Percentiles rank a stretch among this genome's conserved stretches.
These are phyloP conservation scores for Fusarium austroafricanum DNA, from an alignment of 2,329 filamentous ascomycete species.

Conservation along the genomic window DNA sequence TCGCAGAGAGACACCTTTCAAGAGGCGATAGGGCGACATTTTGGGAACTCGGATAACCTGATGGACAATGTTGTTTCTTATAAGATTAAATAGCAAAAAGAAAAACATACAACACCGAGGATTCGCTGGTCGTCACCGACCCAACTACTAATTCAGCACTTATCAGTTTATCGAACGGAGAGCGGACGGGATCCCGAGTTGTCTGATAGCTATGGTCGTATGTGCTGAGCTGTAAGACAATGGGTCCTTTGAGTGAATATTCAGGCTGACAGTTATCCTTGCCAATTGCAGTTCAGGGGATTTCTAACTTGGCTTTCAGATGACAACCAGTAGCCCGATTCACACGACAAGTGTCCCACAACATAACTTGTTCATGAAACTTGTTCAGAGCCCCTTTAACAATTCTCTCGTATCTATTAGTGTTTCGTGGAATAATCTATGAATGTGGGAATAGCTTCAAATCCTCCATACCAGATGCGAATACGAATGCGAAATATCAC, in stretches of 20 bases:
- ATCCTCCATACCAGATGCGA: neutral
- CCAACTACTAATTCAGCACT: constrained; percentile 33
- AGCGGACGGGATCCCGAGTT: constrained; percentile 36
- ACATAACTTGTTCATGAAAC: no score
- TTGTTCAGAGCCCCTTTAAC: accelerated
- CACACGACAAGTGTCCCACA: neutral
- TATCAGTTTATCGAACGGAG: constrained; percentile 34
- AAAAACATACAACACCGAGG: constrained; percentile 35
- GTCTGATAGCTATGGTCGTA: constrained; percentile 35
- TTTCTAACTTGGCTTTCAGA: neutral
- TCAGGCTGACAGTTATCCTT: neutral
- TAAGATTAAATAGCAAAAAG: neutral
- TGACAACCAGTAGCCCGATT: neutral
- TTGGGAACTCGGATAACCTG: no score
- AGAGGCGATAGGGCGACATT: neutral
- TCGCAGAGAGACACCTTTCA: constrained; percentile 33
- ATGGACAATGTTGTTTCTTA: neutral
- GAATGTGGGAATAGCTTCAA: constrained; percentile 6
- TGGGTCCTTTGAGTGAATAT: neutral
- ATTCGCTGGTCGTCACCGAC: constrained; percentile 36
- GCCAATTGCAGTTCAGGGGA: neutral
- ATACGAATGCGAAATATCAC: constrained; percentile 26
- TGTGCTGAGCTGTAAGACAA: neutral
- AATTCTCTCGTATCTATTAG: no score
- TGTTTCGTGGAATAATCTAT: neutral